Evolutionary conservation across 2,329 filamentous ascomycete species (phyloP).

Genomic region (Cytospora piceae): DNA sequence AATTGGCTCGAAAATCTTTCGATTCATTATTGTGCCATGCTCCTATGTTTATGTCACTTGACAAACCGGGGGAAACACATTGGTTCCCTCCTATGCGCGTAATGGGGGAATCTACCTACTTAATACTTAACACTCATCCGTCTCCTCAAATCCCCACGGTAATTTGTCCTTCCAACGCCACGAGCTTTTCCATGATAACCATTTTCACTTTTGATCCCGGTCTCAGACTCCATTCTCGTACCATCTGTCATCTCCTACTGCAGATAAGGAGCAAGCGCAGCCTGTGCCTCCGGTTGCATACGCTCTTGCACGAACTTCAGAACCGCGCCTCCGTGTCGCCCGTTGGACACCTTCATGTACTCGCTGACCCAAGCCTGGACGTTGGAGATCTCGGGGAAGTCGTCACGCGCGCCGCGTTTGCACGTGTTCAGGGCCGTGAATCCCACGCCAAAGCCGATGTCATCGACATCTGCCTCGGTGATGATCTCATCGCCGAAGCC

Average conservation of each 20-base stretch:
- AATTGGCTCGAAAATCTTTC: not conserved
- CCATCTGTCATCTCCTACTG: slow-evolving; percentile 36
- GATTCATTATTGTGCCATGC: slow-evolving; percentile 18
- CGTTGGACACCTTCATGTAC: slow-evolving; percentile 78
- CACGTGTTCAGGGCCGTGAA: slow-evolving; percentile 95
- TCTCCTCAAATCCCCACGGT: slow-evolving; percentile 14
- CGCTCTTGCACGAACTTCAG: slow-evolving; percentile 72
- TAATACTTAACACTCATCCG: slow-evolving; percentile 1
- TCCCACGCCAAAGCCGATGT: slow-evolving; percentile 90
- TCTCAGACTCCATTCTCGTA: not conserved
- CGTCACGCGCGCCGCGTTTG: slow-evolving; percentile 72
- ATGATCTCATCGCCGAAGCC: slow-evolving; percentile 75
- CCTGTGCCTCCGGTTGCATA: slow-evolving; percentile 64
- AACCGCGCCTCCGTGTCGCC: slow-evolving; percentile 71
- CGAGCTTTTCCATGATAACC: not conserved
- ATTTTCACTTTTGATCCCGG: not conserved
- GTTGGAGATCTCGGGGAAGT: slow-evolving; percentile 82
- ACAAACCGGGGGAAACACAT: not conserved
- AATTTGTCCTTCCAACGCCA: slow-evolving; percentile 17
- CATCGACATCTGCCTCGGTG: slow-evolving; percentile 88
- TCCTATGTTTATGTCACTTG: slow-evolving; percentile 13
- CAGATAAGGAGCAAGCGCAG: slow-evolving; percentile 57
- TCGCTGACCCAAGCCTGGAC: slow-evolving; percentile 83
- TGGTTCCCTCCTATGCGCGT: slow-evolving; percentile 4
- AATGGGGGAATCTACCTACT: slow-evolving; percentile 21